Conservation (phyloP, 2,329 filamentous ascomycete genomes). For the Calonectria multiphialidica region DNA sequence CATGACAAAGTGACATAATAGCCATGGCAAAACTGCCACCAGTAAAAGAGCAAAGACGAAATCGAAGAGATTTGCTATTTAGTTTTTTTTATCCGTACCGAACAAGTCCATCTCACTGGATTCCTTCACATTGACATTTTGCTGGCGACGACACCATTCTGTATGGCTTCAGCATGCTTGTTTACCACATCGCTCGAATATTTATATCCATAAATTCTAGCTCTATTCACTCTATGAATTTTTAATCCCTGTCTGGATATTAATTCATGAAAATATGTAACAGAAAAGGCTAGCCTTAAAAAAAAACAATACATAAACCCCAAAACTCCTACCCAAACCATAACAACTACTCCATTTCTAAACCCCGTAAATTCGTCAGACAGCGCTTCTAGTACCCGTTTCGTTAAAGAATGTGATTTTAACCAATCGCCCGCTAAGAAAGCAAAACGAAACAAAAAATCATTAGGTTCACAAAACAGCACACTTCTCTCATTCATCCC, state of each 20-base stretch:
- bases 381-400: slow-evolving; percentile 5
- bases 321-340: not conserved
- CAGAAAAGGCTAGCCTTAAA: not conserved
- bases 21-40: not conserved
- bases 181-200: too few species aligned
- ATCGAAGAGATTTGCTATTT: not conserved
- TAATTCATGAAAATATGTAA: not conserved
- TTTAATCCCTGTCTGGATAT: not conserved
- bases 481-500: not conserved
- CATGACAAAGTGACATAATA: not conserved
- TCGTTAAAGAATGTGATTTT: not conserved
- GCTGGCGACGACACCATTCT: too few species aligned
- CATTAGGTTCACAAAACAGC: not conserved
- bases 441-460: not conserved
- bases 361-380: not conserved
- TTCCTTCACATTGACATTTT: not conserved
- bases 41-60: not conserved
- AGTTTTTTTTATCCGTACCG: not conserved
- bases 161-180: not conserved
- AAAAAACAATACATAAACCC: not conserved
- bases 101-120: not conserved
- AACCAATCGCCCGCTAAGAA: slow-evolving; percentile 5
- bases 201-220: not conserved
- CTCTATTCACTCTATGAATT: not conserved
- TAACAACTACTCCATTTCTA: not conserved